These are phyloP conservation scores for Paraphaeosphaeria sporulosa DNA, from an alignment of 2,329 filamentous ascomycete genomes.

Conservation along the genomic window DNA sequence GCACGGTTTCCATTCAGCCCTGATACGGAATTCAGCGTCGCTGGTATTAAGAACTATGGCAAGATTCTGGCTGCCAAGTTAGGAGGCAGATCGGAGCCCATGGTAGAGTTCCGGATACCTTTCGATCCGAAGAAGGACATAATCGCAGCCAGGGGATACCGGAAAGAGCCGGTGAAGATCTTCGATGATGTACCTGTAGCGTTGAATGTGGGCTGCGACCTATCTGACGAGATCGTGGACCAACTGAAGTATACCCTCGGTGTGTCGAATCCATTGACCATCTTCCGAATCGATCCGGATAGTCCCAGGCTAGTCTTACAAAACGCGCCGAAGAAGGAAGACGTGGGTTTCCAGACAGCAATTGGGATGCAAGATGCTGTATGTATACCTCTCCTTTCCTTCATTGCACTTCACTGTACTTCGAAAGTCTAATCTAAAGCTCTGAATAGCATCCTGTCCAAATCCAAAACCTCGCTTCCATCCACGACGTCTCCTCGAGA, in stretches of 20 bases:
- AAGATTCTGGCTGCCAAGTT: constrained; percentile 45
- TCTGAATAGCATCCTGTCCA: constrained; percentile 71
- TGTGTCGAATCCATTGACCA: constrained; percentile 68
- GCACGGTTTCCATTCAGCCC: constrained; percentile 68
- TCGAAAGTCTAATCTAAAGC: not conserved
- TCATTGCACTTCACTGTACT: not conserved
- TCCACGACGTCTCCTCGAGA: constrained; percentile 66
- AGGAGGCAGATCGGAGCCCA: constrained; percentile 58
- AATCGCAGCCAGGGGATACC: constrained; percentile 66
- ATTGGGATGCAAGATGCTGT: constrained; percentile 76
- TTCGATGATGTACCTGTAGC: constrained; percentile 66
- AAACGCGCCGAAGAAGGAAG: constrained; percentile 65
- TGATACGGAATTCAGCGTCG: constrained; percentile 41
- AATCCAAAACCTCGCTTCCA: constrained; percentile 69
- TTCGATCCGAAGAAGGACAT: constrained; percentile 67
- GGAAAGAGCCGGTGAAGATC: constrained; percentile 67
- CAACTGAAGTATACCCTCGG: constrained; percentile 73
- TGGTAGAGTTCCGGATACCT: constrained; percentile 72
- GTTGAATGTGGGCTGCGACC: constrained; percentile 55
- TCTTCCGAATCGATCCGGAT: constrained; percentile 72
- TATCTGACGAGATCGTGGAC: constrained; percentile 62
- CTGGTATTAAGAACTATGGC: constrained; percentile 42
- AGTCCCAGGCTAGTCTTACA: constrained; percentile 66
- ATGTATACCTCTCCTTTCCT: constrained; percentile 39
- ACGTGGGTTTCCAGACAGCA: constrained; percentile 69